A percentile compares a stretch with the other conserved stretches of the same genome.
Evolutionary conservation across 2,329 filamentous ascomycete species (phyloP).

Genomic region (Torrubiella hemipterigena): DNA sequence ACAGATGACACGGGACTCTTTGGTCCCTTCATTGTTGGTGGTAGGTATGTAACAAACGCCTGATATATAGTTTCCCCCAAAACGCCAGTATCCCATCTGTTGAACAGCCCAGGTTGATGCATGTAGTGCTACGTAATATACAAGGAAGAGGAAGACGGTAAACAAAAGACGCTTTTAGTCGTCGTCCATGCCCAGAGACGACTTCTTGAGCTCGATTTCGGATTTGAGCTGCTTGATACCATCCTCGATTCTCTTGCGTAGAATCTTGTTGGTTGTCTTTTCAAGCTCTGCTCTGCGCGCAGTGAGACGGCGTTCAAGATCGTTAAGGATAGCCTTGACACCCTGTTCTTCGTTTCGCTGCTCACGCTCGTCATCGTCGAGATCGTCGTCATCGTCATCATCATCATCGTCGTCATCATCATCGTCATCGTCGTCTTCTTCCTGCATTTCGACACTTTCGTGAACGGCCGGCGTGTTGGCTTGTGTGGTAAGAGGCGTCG

Average conservation of each 20-base stretch:
- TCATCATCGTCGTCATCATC: conserved; percentile 37
- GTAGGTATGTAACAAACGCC: too few relatives aligned
- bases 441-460: conserved; percentile 28
- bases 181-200: conserved; percentile 27
- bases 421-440: conserved; percentile 27
- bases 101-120: too few relatives aligned
- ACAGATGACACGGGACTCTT: too few relatives aligned
- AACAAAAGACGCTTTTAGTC: conserved; percentile 16
- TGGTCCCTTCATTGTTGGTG: too few relatives aligned
- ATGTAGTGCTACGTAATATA: too few relatives aligned
- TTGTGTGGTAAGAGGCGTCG: conserved; percentile 33
- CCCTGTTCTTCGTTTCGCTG: conserved; percentile 38
- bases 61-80: too few relatives aligned
- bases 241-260: conserved; percentile 35
- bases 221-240: conserved; percentile 35
- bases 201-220: conserved; percentile 32
- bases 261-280: conserved; percentile 31
- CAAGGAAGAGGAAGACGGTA: not conserved
- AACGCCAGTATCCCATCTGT: too few relatives aligned
- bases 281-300: conserved; percentile 31
- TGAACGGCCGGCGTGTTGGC: conserved; percentile 33
- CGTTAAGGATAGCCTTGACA: conserved; percentile 41
- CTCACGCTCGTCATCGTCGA: conserved; percentile 41
- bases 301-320: conserved; percentile 38
- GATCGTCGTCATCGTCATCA: conserved; percentile 39